These are phyloP conservation scores for Talaromyces sp. DNA, from an alignment of 2,329 filamentous ascomycete species.

Conservation along the genomic window DNA sequence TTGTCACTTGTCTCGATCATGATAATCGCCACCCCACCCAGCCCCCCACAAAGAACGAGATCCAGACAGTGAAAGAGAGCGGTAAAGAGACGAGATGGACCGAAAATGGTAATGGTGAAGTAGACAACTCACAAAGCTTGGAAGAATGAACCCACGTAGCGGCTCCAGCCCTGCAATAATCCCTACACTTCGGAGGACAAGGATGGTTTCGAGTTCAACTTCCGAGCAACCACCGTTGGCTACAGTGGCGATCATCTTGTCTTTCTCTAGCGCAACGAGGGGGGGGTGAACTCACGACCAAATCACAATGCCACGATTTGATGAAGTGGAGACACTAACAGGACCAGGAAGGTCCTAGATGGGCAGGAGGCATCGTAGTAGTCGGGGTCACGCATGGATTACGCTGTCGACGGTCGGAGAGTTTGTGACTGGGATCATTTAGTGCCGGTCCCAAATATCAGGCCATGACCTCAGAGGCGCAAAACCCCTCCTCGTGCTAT, in stretches of 20 bases:
- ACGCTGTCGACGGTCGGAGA: background rate
- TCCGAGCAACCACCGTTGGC: background rate
- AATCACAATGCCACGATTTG: too few relatives aligned
- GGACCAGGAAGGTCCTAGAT: too few relatives aligned
- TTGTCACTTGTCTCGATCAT: background rate
- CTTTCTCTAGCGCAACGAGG: background rate
- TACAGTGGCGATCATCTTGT: background rate
- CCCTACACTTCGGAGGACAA: background rate
- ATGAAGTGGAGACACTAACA: too few relatives aligned
- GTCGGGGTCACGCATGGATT: too few relatives aligned
- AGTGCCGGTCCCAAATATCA: background rate
- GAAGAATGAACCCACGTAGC: background rate
- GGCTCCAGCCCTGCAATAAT: background rate
- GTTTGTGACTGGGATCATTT: background rate
- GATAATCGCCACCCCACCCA: background rate
- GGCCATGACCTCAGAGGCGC: slow-evolving; percentile 3
- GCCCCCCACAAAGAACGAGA: background rate
- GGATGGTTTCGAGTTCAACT: background rate
- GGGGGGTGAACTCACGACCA: background rate
- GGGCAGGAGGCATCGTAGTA: background rate
- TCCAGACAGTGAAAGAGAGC: too few relatives aligned
- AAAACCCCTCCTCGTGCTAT: background rate
- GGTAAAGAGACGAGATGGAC: too few relatives aligned
- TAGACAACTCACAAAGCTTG: background rate
- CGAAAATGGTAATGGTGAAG: background rate